phyloP scores from a whole-genome alignment of 2,329 filamentous ascomycete genomes.

The Daldinia sp. region DNA sequence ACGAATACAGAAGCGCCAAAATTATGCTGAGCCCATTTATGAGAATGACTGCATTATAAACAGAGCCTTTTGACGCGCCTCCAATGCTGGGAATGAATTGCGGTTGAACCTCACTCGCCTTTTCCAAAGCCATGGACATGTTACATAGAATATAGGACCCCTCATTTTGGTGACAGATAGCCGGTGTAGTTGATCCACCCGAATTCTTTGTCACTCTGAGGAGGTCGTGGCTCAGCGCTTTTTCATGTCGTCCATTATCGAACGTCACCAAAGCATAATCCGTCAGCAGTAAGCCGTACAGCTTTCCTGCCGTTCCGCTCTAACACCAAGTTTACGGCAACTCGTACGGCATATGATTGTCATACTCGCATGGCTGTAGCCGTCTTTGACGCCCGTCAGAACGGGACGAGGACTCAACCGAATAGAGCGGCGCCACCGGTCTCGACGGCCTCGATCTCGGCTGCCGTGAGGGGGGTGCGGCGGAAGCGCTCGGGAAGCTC shows the following conservation, averaged over 20 bases:
- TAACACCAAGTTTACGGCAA: slow-evolving; percentile 1
- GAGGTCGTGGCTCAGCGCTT: not conserved
- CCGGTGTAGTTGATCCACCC: slow-evolving; percentile 32
- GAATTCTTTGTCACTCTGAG: not conserved
- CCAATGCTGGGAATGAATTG: slow-evolving; percentile 31
- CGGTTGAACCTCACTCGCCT: slow-evolving; percentile 22
- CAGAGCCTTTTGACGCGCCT: slow-evolving; percentile 21
- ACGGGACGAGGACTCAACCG: slow-evolving; percentile 53
- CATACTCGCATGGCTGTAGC: not conserved
- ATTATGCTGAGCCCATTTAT: slow-evolving; percentile 34
- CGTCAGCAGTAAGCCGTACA: slow-evolving; percentile 12
- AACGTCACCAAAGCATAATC: slow-evolving; percentile 17
- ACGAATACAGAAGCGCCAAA: slow-evolving; percentile 33
- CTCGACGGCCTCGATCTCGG: slow-evolving; percentile 96
- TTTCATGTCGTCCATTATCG: not conserved
- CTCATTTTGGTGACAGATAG: not conserved
- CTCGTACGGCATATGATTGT: slow-evolving; percentile 4
- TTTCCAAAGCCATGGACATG: slow-evolving; percentile 12
- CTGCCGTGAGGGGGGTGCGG: slow-evolving; percentile 76
- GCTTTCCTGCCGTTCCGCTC: not conserved
- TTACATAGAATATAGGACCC: slow-evolving; percentile 14
- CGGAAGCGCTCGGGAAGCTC: slow-evolving; percentile 89
- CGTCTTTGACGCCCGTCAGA: not conserved
- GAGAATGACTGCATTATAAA: slow-evolving; percentile 14
- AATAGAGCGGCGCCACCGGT: slow-evolving; percentile 81